These are phyloP conservation scores for Epichloe bromicola DNA, from an alignment of 2,329 filamentous ascomycete genomes.

Conservation along the genomic window DNA sequence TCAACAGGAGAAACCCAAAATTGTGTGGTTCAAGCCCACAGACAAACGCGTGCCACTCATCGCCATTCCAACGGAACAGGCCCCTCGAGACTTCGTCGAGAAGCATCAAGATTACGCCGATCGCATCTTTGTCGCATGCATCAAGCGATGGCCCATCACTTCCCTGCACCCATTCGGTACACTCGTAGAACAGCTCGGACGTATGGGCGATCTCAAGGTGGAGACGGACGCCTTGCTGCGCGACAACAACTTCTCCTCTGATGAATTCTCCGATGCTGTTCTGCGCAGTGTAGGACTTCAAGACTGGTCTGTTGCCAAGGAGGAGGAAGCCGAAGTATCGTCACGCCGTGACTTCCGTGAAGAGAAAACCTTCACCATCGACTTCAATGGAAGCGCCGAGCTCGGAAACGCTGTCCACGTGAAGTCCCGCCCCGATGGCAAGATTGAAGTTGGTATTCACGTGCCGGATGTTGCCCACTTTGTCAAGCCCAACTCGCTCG, in stretches of 20 bases:
- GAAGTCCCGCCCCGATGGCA: slow-evolving; percentile 69
- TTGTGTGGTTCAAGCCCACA: slow-evolving; percentile 99
- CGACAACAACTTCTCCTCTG: slow-evolving; percentile 96
- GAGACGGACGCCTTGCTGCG: slow-evolving; percentile 93
- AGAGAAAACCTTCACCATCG: slow-evolving; percentile 80
- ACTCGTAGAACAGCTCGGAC: slow-evolving; percentile 88
- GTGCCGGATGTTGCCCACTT: slow-evolving; percentile 94
- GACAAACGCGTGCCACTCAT: slow-evolving; percentile 98
- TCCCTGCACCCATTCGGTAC: slow-evolving; percentile 98
- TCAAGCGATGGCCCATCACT: slow-evolving; percentile 98
- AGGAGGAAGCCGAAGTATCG: slow-evolving; percentile 61
- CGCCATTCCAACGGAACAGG: slow-evolving; percentile 95
- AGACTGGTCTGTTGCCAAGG: slow-evolving; percentile 77
- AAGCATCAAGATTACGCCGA: slow-evolving; percentile 97
- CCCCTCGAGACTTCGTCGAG: slow-evolving; percentile 93
- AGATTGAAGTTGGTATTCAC: slow-evolving; percentile 89
- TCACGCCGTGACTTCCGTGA: slow-evolving; percentile 80
- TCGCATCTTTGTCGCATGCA: slow-evolving; percentile 96
- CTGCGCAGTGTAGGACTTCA: slow-evolving; percentile 84
- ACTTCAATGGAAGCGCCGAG: slow-evolving; percentile 76
- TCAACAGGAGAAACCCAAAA: slow-evolving; percentile 90
- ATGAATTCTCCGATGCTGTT: slow-evolving; percentile 95
- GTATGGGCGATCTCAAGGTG: slow-evolving; percentile 94
- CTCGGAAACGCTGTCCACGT: slow-evolving; percentile 89
- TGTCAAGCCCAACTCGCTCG: slow-evolving; percentile 87